Percentiles rank a stretch among this genome's conserved stretches.
Conservation (phyloP, 208 protist genomes). For the Tritrichomonas musculus region DNA sequence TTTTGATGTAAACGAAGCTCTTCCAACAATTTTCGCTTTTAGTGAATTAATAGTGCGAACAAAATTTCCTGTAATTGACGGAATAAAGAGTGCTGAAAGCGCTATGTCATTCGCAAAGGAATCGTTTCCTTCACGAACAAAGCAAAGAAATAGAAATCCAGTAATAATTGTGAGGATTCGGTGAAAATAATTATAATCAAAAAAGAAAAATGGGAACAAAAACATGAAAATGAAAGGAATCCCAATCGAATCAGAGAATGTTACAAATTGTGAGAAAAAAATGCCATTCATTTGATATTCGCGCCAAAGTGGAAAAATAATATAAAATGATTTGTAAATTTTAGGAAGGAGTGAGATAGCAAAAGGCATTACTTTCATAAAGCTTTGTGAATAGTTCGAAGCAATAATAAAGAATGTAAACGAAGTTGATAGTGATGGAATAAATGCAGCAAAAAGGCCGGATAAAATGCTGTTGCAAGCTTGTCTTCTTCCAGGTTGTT, state of each 20-base stretch:
- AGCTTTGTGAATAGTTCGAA: not conserved
- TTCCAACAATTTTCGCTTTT: too few relatives aligned
- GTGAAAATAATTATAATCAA: not conserved
- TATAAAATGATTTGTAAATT: not conserved
- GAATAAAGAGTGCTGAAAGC: not conserved
- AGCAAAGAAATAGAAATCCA: not conserved
- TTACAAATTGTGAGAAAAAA: not conserved
- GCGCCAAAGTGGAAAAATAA: not conserved
- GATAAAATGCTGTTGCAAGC: not conserved
- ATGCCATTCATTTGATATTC: constrained; percentile 31
- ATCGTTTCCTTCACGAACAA: not conserved
- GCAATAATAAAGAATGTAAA: not conserved
- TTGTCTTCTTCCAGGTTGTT: too few relatives aligned
- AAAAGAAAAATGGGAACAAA: not conserved
- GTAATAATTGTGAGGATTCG: not conserved
- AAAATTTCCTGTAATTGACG: not conserved
- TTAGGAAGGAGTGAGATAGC: not conserved
- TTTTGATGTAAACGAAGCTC: too few relatives aligned
- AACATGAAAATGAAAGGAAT: not conserved
- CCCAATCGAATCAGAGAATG: not conserved
- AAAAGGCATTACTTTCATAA: not conserved
- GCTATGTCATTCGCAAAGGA: not conserved
- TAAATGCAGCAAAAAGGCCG: not conserved
- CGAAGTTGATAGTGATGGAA: not conserved
- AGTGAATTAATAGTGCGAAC: not conserved